Percentiles rank a stretch among this genome's conserved stretches.
Evolutionary conservation across 495 filamentous ascomycete genomes (phyloP).

Genomic region (Aspergillus panamensis): DNA sequence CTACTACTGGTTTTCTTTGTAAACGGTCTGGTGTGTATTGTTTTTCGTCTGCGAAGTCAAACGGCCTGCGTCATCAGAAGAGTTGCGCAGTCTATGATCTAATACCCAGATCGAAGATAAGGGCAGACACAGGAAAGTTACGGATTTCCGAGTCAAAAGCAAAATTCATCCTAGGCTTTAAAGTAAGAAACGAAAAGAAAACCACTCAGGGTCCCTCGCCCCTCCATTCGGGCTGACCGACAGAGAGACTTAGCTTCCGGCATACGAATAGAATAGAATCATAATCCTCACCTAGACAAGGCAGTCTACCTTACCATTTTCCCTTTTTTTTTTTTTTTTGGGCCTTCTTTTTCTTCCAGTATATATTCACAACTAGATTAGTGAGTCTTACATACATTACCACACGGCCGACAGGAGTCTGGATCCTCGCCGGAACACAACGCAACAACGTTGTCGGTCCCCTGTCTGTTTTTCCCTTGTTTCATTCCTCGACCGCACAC

Average conservation of each 20-base stretch:
- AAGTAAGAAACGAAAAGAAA: neutral
- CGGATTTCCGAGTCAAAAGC: neutral
- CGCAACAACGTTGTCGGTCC: neutral
- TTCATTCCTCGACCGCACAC: conserved; percentile 2
- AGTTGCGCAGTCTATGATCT: neutral
- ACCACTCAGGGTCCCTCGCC: neutral
- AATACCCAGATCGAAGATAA: neutral
- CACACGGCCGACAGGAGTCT: neutral
- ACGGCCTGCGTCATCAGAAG: neutral
- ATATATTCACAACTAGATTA: neutral
- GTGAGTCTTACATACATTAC: neutral
- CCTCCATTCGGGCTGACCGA: too few relatives aligned
- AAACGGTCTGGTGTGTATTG: too few relatives aligned
- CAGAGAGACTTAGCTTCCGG: too few relatives aligned
- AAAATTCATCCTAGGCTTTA: neutral
- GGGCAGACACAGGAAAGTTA: neutral
- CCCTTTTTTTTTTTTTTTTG: neutral
- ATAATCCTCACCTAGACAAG: too few relatives aligned
- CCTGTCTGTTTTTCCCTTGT: neutral
- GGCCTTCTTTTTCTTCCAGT: neutral
- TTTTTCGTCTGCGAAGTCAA: neutral
- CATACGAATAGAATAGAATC: too few relatives aligned
- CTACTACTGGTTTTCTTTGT: too few relatives aligned
- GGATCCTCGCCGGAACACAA: neutral
- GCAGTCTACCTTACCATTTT: neutral